Evolutionary conservation across 495 filamentous ascomycete genomes (phyloP).

Genomic region (Xylaria grammica): DNA sequence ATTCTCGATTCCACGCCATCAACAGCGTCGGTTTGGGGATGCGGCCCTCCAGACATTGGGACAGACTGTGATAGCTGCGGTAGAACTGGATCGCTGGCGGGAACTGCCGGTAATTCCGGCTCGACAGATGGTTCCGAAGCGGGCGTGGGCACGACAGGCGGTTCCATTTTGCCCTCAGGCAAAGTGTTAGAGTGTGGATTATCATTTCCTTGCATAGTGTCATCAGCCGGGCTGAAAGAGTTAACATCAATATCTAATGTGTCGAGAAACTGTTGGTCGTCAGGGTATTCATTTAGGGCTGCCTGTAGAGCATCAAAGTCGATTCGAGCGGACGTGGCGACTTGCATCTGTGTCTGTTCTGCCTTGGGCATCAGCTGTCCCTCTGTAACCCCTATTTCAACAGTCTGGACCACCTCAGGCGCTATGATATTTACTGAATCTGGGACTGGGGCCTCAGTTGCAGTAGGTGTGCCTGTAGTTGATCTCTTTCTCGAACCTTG

Average conservation of each 20-base stretch:
- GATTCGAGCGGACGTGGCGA: slow-evolving; percentile 35
- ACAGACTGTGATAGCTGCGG: slow-evolving; percentile 52
- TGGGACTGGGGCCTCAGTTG: slow-evolving; percentile 41
- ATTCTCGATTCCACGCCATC: slow-evolving; percentile 34
- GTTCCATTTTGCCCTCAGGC: slow-evolving; percentile 20
- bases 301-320: slow-evolving; percentile 47
- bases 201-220: slow-evolving; percentile 13
- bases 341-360: slow-evolving; percentile 1
- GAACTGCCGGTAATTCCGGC: slow-evolving; percentile 48
- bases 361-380: slow-evolving; percentile 8
- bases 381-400: background rate
- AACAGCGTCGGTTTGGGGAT: slow-evolving; percentile 40
- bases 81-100: slow-evolving; percentile 62
- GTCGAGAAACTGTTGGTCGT: slow-evolving; percentile 23
- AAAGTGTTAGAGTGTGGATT: slow-evolving; percentile 7
- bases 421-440: slow-evolving; percentile 12
- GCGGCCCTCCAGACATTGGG: slow-evolving; percentile 48
- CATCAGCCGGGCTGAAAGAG: slow-evolving; percentile 17
- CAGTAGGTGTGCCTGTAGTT: slow-evolving; percentile 27
- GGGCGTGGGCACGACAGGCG: slow-evolving; percentile 21
- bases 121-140: slow-evolving; percentile 21
- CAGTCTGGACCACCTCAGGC: slow-evolving; percentile 9
- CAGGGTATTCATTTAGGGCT: slow-evolving; percentile 31
- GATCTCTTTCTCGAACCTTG: slow-evolving; percentile 30
- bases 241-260: slow-evolving; percentile 11